phyloP scores from a whole-genome alignment of 257 asterid species.

The Phtheirospermum japonicum region DNA sequence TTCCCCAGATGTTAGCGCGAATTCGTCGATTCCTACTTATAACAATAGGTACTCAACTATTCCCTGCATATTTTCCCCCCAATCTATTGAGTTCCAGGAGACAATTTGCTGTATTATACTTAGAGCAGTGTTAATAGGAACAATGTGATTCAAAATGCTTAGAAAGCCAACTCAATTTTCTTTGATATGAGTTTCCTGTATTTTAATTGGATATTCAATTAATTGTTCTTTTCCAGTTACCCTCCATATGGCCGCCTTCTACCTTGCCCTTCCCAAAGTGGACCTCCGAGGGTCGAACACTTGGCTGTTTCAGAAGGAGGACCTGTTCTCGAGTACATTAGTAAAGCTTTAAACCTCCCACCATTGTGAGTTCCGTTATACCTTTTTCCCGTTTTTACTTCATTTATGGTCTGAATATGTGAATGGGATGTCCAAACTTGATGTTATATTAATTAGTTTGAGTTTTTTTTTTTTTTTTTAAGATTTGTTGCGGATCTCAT shows the following conservation, averaged over 20 bases:
- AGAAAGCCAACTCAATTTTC: no score
- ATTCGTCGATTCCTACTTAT: slow-evolving; percentile 34
- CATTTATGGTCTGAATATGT: no score
- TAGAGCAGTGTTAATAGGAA: not conserved
- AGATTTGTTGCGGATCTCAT: slow-evolving; percentile 93
- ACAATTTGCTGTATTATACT: not conserved
- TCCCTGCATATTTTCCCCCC: slow-evolving; percentile 5
- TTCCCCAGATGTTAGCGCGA: slow-evolving; percentile 36
- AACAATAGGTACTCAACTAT: slow-evolving; percentile 45
- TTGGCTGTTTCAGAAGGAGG: slow-evolving; percentile 75
- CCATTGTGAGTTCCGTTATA: slow-evolving; percentile 52
- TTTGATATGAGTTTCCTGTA: not conserved
- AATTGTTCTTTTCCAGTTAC: slow-evolving; percentile 53
- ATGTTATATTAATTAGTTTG: slow-evolving; percentile 18
- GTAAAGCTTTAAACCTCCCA: slow-evolving; percentile 67
- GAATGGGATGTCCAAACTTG: no score
- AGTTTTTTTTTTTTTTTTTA: slow-evolving; percentile 32
- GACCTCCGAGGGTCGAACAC: slow-evolving; percentile 89
- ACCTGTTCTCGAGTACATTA: slow-evolving; percentile 66
- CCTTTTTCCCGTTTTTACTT: slow-evolving; percentile 22
- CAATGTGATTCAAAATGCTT: not conserved
- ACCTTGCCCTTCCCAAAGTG: slow-evolving; percentile 78
- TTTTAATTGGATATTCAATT: no score
- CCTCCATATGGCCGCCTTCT: slow-evolving; percentile 70
- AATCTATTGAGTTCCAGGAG: not conserved